Base-by-base conservation (phyloP, 2,329 filamentous ascomycete genomes). In the Oidium heveae region DNA sequence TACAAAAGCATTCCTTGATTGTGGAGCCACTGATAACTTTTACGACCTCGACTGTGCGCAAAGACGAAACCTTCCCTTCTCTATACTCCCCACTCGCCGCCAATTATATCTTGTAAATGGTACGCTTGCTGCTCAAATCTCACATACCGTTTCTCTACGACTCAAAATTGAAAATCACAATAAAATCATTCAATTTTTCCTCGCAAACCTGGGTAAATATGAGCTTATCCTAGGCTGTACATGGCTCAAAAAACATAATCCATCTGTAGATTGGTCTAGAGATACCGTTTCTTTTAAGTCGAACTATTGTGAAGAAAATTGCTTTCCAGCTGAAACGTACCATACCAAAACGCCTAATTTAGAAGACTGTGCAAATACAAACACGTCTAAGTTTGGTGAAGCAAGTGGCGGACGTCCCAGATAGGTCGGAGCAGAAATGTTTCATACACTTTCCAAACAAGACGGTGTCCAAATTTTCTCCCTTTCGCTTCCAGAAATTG, bases 231-330 rank as follows among this genome's bases (percentile, higher is more conserved):
- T 34, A 20, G 32, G 50, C 10, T 33, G 50, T 22, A 52, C 18
- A 20, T 52, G 50, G 50, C 50, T 52, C 18, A 52, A 20, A 15
- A 52, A 52, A 16, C 50, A 52, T 24, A 52, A 52, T 16, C 50
- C 33, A 4, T 37, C 13, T 20, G 12, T 52, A n/a, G n/a, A 37
- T 52, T 52, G 50, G 50, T 18, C 12, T 7, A 24, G 22, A 7
- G 50, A 52, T 16, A 2, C n/a, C 20, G 34, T 37, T 7, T 22
- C 12, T 52, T 39, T 52, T 24, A 37, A 22, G 2, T 52, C 50
- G 7, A 52, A n/a, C 12, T 53, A 43, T 43, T 43, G 34, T 28
- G 43, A 32, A 53, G 22, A 53, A 15, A 28, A 43, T 22, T 52
- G 50, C 50, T n/a, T 52, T 16, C 33, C 50, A n/a, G 1, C n/a